phyloP scores from a whole-genome alignment of 2,329 filamentous ascomycete species.

The Paramyrothecium sp. region DNA sequence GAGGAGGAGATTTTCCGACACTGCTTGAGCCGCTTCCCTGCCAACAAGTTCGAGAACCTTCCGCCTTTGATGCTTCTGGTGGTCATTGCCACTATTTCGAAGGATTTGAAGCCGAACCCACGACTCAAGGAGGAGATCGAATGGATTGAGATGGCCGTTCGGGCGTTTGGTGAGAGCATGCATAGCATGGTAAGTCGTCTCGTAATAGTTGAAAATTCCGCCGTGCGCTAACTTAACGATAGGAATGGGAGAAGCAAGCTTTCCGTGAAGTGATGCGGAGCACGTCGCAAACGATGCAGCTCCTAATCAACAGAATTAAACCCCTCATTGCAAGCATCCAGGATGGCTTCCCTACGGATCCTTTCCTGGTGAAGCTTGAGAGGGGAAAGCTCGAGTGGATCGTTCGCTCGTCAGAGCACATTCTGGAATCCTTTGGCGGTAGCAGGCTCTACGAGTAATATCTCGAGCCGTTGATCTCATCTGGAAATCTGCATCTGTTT shows the following conservation, averaged over 20 bases:
- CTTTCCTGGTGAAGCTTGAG: constrained; percentile 36
- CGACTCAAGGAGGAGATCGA: constrained; percentile 54
- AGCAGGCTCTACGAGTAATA: constrained; percentile 26
- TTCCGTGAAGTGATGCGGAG: constrained; percentile 35
- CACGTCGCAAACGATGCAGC: constrained; percentile 36
- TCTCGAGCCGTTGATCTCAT: constrained; percentile 1
- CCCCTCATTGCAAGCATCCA: constrained; percentile 31
- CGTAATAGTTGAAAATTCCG: no score
- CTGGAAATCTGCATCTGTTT: background rate
- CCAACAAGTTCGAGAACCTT: constrained; percentile 48
- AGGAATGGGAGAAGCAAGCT: constrained; percentile 37
- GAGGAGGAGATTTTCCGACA: constrained; percentile 62
- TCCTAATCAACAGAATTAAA: constrained; percentile 32
- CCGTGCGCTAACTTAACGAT: constrained; percentile 10
- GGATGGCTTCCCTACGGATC: constrained; percentile 36
- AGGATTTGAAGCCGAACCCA: constrained; percentile 52
- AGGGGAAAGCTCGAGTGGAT: constrained; percentile 38
- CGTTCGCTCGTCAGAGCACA: constrained; percentile 31
- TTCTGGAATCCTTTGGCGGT: constrained; percentile 29
- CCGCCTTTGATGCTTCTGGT: constrained; percentile 63
- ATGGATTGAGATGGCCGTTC: constrained; percentile 61
- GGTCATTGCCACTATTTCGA: constrained; percentile 62
- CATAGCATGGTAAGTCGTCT: constrained; percentile 48
- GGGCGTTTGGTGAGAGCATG: constrained; percentile 48
- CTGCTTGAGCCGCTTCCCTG: constrained; percentile 34